Percentiles rank a stretch among this genome's conserved stretches.
These are phyloP conservation scores for Solanum aculeatissimum DNA, from an alignment of 305 asterid genomes.

Conservation along the genomic window DNA sequence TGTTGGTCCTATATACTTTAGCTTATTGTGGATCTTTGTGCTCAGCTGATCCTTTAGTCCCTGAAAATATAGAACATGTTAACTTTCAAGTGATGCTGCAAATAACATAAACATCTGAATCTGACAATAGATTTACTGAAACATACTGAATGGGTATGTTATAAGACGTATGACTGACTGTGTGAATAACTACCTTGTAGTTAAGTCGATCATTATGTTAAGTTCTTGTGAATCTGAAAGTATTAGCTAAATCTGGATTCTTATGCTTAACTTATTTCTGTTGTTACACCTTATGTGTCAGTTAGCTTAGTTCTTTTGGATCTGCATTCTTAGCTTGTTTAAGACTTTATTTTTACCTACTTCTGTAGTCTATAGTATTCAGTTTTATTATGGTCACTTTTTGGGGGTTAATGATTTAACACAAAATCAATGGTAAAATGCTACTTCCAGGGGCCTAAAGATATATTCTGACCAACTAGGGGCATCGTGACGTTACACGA, in stretches of 20 bases:
- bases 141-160: neutral
- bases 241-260: neutral
- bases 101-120: neutral
- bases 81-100: neutral
- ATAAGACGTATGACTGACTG: neutral
- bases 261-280: neutral
- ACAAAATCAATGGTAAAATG: neutral
- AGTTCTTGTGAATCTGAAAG: neutral
- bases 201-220: neutral
- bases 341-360: neutral
- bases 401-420: neutral
- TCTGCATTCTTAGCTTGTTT: neutral
- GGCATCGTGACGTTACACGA: neutral
- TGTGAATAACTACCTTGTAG: neutral
- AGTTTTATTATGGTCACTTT: neutral
- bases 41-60: neutral
- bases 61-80: neutral
- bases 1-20: neutral
- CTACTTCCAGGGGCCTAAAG: neutral
- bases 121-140: neutral
- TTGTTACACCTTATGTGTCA: neutral
- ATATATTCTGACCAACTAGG: neutral
- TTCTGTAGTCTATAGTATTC: neutral
- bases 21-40: neutral
- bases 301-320: neutral